These are phyloP conservation scores for Berberis thunbergii DNA, from an alignment of 164 flowering plant genomes.

Conservation along the genomic window DNA sequence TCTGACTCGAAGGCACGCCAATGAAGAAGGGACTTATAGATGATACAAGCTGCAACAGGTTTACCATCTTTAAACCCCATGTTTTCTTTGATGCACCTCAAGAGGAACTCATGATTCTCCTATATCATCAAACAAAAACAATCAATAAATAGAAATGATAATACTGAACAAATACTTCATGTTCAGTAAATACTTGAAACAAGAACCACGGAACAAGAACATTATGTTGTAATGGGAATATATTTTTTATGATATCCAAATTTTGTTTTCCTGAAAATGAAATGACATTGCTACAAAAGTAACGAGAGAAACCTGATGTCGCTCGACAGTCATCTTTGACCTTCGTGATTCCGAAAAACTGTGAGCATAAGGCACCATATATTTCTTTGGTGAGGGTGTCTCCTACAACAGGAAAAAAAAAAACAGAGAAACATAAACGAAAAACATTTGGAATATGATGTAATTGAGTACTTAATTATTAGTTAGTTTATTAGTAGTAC, in stretches of 20 bases:
- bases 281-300: neutral
- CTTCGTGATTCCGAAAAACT: conserved; percentile 70
- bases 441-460: too few relatives aligned
- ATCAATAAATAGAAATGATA: too few relatives aligned
- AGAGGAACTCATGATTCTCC: conserved; percentile 82
- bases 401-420: conserved; percentile 38
- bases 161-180: too few relatives aligned
- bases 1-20: conserved; percentile 97
- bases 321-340: conserved; percentile 57
- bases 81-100: conserved; percentile 72
- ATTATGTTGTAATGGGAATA: too few relatives aligned
- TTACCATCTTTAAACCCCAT: conserved; percentile 76
- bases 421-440: neutral
- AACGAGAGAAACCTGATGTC: conserved; percentile 54
- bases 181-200: too few relatives aligned
- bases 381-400: conserved; percentile 81
- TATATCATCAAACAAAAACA: conserved; percentile 19
- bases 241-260: too few relatives aligned
- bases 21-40: conserved; percentile 72
- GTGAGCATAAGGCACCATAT: conserved; percentile 39
- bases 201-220: too few relatives aligned
- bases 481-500: too few relatives aligned
- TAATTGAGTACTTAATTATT: too few relatives aligned
- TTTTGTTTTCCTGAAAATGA: too few relatives aligned
- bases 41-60: conserved; percentile 90